Base-by-base conservation (phyloP, 148 eudicot species). In the Suaeda aralocaspica region DNA sequence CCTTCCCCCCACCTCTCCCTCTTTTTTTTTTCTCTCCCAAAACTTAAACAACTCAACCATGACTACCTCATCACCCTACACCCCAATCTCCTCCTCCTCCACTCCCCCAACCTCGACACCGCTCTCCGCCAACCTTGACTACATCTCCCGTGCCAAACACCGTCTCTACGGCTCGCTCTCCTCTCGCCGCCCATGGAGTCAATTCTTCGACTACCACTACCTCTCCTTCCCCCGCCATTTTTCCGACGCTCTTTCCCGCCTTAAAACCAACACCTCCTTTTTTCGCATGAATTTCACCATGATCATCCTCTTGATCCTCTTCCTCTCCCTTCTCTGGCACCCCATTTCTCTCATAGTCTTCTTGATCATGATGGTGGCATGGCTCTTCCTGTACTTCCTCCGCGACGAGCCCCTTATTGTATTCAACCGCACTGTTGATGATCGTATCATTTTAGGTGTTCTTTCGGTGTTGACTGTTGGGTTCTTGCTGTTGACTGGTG, bases 301-400 rank as follows among this genome's bases (percentile, higher is more conserved):
- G 53, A 22, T 82, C 57, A 62, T 81, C 26, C 85, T 92, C 21
- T 0, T 82, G 0, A 50, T 85, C 57, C 76, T 92, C 49, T 90
- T 92, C 76, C 70, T 90, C 14, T 82, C 94, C 63, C 87, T 92
- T 14, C 68, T 92, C n/a, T 88, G 85, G 85, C 90, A 90, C 78
- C 94, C 98, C 34, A 67, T 88, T 77, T 90, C 98, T n/a, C 87
- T 92, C 65, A 73, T 92, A 75, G 88, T 88, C 24, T 82, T 90
- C 66, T 26, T 87, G 55, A 75, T 68, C 30, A 67, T 81, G 82
- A 81, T 90, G 81, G 83, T 81, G n/a, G 78, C 56, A 3, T 92
- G 98, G 98, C 62, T 88, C 13, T 85, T 79, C 73, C 77, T 92
- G 25, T 90, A 83, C 83, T 92, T 92, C 73, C 87, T 90, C 15